A percentile compares a stretch with the other conserved stretches of the same genome.
phyloP scores from a whole-genome alignment of 768 basidiomycete genomes.

The Chiua virens region DNA sequence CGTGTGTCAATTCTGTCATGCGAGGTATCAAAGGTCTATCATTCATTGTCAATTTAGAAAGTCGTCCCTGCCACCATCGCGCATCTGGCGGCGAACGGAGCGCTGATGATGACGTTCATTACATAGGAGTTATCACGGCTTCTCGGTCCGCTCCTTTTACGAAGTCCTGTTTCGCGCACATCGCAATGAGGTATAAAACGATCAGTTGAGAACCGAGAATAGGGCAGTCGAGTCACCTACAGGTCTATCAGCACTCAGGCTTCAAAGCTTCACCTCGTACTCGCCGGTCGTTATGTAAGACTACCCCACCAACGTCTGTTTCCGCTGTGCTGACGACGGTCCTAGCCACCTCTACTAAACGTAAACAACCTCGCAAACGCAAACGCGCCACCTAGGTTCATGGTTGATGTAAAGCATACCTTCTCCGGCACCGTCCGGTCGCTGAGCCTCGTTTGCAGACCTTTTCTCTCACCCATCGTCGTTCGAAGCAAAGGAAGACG shows the following conservation, averaged over 20 bases:
- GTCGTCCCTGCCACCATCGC: too few relatives aligned
- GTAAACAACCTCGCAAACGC: background rate
- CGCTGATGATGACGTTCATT: too few relatives aligned
- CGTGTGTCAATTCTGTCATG: background rate
- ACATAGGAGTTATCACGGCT: too few relatives aligned
- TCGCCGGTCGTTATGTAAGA: background rate
- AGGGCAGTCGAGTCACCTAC: background rate
- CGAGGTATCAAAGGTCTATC: too few relatives aligned
- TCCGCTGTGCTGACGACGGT: background rate
- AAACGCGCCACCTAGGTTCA: background rate
- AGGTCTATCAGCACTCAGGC: background rate
- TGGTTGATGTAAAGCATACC: background rate
- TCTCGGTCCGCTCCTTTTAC: too few relatives aligned
- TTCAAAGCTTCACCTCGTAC: background rate
- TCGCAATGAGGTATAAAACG: too few relatives aligned
- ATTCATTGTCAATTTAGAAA: too few relatives aligned
- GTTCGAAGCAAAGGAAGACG: background rate
- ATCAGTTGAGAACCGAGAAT: too few relatives aligned
- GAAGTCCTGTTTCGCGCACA: too few relatives aligned
- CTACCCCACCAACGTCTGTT: background rate
- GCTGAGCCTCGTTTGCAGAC: conserved; percentile 10
- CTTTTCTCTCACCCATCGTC: background rate
- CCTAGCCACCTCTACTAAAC: background rate
- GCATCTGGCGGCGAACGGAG: too few relatives aligned
- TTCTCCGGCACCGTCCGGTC: background rate